phyloP scores from a whole-genome alignment of 2,329 filamentous ascomycete species.

The Dactylellina sp. region DNA sequence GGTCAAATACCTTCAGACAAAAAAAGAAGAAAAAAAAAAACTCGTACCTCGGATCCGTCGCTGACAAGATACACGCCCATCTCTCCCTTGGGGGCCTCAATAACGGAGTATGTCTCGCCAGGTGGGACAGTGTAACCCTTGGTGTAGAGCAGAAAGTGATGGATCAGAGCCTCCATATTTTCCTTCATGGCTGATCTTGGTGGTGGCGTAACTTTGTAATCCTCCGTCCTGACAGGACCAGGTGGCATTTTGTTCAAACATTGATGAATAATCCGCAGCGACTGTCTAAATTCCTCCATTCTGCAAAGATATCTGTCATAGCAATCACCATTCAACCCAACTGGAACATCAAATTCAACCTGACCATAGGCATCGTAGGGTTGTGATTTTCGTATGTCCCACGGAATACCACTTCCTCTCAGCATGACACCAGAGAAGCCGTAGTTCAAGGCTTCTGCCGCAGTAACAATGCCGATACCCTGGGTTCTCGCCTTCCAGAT shows the following conservation, averaged over 20 bases:
- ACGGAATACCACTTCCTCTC: constrained; percentile 93
- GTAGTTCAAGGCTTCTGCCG: constrained; percentile 94
- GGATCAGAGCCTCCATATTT: constrained; percentile 99
- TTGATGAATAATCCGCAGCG: constrained; percentile 96
- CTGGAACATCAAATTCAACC: constrained; percentile 97
- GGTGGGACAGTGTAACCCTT: constrained; percentile 98
- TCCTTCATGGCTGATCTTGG: constrained; percentile 99
- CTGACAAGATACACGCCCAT: constrained; percentile 98
- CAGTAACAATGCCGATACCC: constrained; percentile 89
- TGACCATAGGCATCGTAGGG: constrained; percentile 98
- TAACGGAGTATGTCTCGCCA: constrained; percentile 96
- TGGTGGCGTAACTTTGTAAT: constrained; percentile 97
- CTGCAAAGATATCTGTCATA: constrained; percentile 99
- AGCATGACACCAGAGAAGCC: constrained; percentile 98
- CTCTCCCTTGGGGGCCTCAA: constrained; percentile 99
- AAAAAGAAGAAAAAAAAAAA: background rate
- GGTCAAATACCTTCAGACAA: background rate
- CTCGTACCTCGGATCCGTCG: constrained; percentile 80
- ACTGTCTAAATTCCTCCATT: constrained; percentile 99
- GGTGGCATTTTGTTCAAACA: constrained; percentile 99
- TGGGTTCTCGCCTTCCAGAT: constrained; percentile 97
- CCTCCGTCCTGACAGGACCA: constrained; percentile 92
- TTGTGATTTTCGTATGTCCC: constrained; percentile 95
- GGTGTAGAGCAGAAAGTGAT: constrained; percentile 98
- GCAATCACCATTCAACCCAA: constrained; percentile 96